These are phyloP conservation scores for Schwanniomyces etchellsii DNA, from an alignment of 1,139 yeast genomes.

Conservation along the genomic window DNA sequence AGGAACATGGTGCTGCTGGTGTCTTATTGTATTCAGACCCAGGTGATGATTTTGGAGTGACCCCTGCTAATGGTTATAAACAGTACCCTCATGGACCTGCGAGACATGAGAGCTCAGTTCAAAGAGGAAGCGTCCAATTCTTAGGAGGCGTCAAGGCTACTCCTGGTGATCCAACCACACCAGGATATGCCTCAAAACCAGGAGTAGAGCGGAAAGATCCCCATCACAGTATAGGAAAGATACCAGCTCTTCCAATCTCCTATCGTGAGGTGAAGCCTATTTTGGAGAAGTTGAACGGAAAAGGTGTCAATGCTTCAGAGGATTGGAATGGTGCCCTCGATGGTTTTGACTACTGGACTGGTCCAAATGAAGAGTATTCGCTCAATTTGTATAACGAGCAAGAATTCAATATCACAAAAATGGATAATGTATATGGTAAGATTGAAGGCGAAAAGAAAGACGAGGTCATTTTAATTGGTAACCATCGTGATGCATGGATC, in stretches of 20 bases:
- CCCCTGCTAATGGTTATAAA: conserved; percentile 38
- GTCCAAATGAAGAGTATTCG: conserved; percentile 41
- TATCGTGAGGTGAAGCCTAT: conserved; percentile 44
- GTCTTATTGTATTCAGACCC: conserved; percentile 42
- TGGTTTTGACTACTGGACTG: conserved; percentile 36
- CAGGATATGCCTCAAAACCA: conserved; percentile 69
- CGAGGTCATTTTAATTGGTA: conserved; percentile 41
- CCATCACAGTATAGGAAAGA: conserved; percentile 35
- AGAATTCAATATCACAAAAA: conserved; percentile 35
- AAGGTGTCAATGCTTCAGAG: conserved; percentile 25
- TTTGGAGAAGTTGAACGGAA: conserved; percentile 36
- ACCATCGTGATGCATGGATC: conserved; percentile 52
- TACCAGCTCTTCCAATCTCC: conserved; percentile 43
- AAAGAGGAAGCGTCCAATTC: conserved; percentile 81
- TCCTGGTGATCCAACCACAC: conserved; percentile 92
- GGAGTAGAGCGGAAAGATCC: conserved; percentile 43
- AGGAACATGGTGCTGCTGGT: conserved; percentile 42
- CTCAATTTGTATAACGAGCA: conserved; percentile 41
- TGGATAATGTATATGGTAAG: conserved; percentile 43
- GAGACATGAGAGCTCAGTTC: conserved; percentile 51
- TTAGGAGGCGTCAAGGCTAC: conserved; percentile 51
- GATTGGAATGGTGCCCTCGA: conserved; percentile 39
- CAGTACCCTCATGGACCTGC: conserved; percentile 45
- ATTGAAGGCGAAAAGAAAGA: conserved; percentile 34
- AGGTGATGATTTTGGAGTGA: conserved; percentile 38